Evolutionary conservation across 129 eudicot genomes (phyloP).

Genomic region (carrot (Daucus carota)): DH1_v3.0 NC_030386.2:40485501-40486000

Average conservation of each 20-base stretch:
- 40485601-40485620: conserved; percentile 61
- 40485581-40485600: conserved; percentile 73
- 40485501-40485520: conserved; percentile 37
- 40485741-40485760: conserved; percentile 11
- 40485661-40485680: background rate
- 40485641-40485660: background rate
- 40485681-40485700: background rate
- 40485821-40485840: conserved; percentile 11
- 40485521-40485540: conserved; percentile 54
- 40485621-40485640: conserved; percentile 7
- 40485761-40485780: conserved; percentile 25
- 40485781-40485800: conserved; percentile 16
- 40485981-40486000: background rate
- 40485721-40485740: background rate
- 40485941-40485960: background rate
- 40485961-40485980: background rate
- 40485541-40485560: conserved; percentile 68
- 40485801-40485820: conserved; percentile 17
- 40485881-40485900: conserved; percentile 6
- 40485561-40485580: conserved; percentile 61
- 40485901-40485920: conserved; percentile 20
- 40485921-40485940: conserved; percentile 17
- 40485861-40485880: conserved; percentile 25
- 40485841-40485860: background rate
- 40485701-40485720: background rate